Evolutionary conservation across 768 basidiomycete genomes (phyloP), one percentile per base, ranked within the genome.

Genomic region (Lactarius tabidus): DNA sequence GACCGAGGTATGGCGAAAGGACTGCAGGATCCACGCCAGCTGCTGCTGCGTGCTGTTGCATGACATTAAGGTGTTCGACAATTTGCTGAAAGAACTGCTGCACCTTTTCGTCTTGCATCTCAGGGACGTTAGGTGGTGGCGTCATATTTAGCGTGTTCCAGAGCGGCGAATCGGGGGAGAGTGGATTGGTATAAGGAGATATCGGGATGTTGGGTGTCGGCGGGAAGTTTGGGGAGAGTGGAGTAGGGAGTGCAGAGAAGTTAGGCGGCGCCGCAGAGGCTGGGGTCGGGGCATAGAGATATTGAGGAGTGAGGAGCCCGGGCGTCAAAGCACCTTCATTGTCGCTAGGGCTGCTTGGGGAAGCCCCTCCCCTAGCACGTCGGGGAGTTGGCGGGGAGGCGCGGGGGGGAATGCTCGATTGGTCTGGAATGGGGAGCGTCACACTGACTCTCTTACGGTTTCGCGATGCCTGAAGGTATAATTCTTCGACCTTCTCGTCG

Each of bases 1-100:
- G 58, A 3, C 41, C 35, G 5, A 61, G 12, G 31, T 57, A 57
- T 53, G 69, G 43, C 10, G 55, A 62, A 58, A 58, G 39, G 28
- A 52, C 43, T 1, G 33, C 41, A 4, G 59, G 33, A 59, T 68
- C 35, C 28, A 61, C 23, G 53, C 67, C 38, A 7, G 59, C 33
- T 2, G 69, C 61, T 3, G 29, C 74, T 17, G 83, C 80, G 57
- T 82, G 82, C 43, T 81, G 79, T 71, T 90, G 86, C 78, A 93
- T 85, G 52, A 82, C 81, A 70, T 88, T 86, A 62, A 95, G 82
- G 72, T 91, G 90, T 55, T 89, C 84, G 9, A 87, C 89, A 54
- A 95, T 87, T 74, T 95, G 91, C 61, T 89, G 81, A 75, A 95
- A 91, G 78, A 95, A 95, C 54, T 84, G 77, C 69, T 93, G 91